phyloP scores from a whole-genome alignment of 225 moss, liverwort and hornwort genomes.

The Polytrichum commune region DNA sequence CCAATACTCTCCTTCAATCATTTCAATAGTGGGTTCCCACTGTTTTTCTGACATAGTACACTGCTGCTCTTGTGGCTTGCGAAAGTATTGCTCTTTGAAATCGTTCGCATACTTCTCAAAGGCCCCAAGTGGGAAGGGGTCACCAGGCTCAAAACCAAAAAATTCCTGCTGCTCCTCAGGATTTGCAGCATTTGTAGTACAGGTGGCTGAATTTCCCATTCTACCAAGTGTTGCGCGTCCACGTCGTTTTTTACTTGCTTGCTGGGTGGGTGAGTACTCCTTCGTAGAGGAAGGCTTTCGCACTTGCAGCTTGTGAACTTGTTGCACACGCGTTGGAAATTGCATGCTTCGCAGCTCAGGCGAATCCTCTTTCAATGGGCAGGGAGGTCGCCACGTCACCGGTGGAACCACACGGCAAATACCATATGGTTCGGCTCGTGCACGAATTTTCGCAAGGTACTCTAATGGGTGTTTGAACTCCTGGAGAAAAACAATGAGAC shows the following conservation, averaged over 20 bases:
- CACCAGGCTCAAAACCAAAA: conserved; percentile 96
- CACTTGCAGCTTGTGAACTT: conserved; percentile 91
- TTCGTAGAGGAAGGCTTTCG: conserved; percentile 47
- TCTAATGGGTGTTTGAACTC: conserved; percentile 87
- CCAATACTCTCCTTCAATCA: conserved; percentile 98
- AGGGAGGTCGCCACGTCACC: conserved; percentile 75
- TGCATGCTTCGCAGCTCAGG: conserved; percentile 50
- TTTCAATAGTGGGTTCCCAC: conserved; percentile 71
- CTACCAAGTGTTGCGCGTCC: conserved; percentile 53
- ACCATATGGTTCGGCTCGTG: conserved; percentile 79
- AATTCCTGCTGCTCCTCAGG: conserved; percentile 46
- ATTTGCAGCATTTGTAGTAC: conserved; percentile 18
- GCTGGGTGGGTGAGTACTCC: conserved; percentile 52
- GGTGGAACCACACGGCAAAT: conserved; percentile 88
- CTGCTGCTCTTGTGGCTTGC: conserved; percentile 29
- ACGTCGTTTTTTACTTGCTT: conserved; percentile 54
- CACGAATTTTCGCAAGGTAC: conserved; percentile 84
- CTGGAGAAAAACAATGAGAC: conserved; percentile 30
- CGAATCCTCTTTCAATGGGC: conserved; percentile 61
- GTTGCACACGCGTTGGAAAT: conserved; percentile 90
- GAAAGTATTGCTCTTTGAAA: conserved; percentile 86
- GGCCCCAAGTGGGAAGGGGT: conserved; percentile 52
- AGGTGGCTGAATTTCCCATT: conserved; percentile 42
- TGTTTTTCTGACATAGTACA: conserved; percentile 16
- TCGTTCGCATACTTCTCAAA: conserved; percentile 90